phyloP scores from a whole-genome alignment of 495 filamentous ascomycete genomes.

The Neurospora terricola region DNA sequence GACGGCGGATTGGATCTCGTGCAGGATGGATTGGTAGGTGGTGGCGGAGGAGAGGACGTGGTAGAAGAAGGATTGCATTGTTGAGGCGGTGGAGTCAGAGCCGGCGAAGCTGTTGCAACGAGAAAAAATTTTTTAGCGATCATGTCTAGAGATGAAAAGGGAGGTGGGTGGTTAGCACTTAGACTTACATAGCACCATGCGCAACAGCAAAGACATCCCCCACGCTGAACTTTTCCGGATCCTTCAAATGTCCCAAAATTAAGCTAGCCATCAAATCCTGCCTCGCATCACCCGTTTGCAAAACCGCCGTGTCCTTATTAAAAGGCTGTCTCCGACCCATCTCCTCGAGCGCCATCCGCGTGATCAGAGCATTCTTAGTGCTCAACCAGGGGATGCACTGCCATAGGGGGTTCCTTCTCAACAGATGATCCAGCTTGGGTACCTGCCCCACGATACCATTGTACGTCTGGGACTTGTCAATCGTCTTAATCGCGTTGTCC shows the following conservation, averaged over 20 bases:
- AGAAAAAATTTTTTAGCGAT: neutral
- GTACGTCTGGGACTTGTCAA: conserved; percentile 44
- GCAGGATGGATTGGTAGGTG: conserved; percentile 32
- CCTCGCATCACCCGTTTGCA: conserved; percentile 22
- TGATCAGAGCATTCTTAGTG: conserved; percentile 39
- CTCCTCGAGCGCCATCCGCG: conserved; percentile 40
- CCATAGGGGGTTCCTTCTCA: conserved; percentile 41
- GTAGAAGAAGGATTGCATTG: conserved; percentile 47
- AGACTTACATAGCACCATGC: conserved; percentile 41
- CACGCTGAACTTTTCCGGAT: conserved; percentile 35
- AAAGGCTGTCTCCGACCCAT: conserved; percentile 36
- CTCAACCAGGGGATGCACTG: conserved; percentile 35
- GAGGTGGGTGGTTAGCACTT: neutral
- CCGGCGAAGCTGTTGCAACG: conserved; percentile 40
- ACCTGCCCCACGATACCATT: conserved; percentile 45
- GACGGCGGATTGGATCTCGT: conserved; percentile 37
- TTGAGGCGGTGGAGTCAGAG: conserved; percentile 52
- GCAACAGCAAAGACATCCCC: conserved; percentile 46
- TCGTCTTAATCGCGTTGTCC: conserved; percentile 42
- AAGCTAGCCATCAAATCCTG: conserved; percentile 40
- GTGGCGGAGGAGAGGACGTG: conserved; percentile 36
- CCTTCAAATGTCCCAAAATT: conserved; percentile 37
- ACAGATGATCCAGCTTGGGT: conserved; percentile 35
- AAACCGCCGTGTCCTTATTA: conserved; percentile 30
- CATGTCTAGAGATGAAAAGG: too few species aligned